phyloP scores from a whole-genome alignment of 208 protist genomes.

The Entamoeba invadens region DNA sequence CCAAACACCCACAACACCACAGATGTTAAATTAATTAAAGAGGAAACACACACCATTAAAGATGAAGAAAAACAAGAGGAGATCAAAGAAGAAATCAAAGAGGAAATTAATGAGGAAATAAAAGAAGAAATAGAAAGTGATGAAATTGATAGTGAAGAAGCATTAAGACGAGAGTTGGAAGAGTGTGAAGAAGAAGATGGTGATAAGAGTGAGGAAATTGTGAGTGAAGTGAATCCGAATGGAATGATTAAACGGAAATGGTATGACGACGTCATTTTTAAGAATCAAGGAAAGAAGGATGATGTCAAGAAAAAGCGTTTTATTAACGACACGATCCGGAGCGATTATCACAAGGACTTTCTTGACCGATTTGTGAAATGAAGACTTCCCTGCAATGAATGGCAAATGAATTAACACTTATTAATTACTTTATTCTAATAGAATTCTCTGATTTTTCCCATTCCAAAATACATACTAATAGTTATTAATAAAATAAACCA shows the following conservation, averaged over 20 bases:
- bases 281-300: neutral
- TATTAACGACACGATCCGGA: neutral
- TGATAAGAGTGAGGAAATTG: neutral
- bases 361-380: neutral
- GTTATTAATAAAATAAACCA: no score
- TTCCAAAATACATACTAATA: no score
- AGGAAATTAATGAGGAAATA: neutral
- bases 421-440: no score
- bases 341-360: neutral
- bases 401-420: no score
- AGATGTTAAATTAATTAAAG: no score
- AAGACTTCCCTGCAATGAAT: no score
- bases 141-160: neutral
- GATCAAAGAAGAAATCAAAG: no score
- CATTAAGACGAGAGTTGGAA: neutral
- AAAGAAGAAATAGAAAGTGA: neutral
- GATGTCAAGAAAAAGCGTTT: neutral
- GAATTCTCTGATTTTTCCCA: no score
- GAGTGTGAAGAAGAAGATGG: neutral
- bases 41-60: neutral
- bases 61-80: neutral
- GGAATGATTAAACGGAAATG: neutral
- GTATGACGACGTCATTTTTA: neutral
- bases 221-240: neutral
- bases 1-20: no score